Evolutionary conservation across 2,329 filamentous ascomycete genomes (phyloP), one percentile per base, ranked within the genome.

Genomic region (Trichoderma hamatum): DNA sequence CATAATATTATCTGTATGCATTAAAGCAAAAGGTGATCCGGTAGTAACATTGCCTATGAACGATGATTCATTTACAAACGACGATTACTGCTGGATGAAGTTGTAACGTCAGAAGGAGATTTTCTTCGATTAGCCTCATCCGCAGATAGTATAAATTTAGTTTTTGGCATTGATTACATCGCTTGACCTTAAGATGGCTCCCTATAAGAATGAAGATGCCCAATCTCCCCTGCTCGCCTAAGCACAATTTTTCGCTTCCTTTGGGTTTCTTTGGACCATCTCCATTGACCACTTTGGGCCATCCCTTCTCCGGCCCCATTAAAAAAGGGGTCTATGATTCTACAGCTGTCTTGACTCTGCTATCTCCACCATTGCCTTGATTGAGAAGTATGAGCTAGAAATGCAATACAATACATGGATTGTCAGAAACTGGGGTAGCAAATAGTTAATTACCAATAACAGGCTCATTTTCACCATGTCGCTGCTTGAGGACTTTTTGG

Each of bases 251-350:
- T n/a, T n/a, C n/a, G n/a, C n/a, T n/a, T n/a, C n/a, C 51, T 63
- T 21, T 63, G 21, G 36, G 52, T 52, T n/a, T 58, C 36, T 36
- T n/a, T 63, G 54, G 49, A 7, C 28, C 64, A 1, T 62, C 49
- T 6, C 34, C 28, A 58, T 52, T 46, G 13, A n/a, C 59, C 5
- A 70, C 39, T 36, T 68, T 32, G 19, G 68, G 39, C 36, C 64
- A 63, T 16, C 68, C 64, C 49, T 70, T 58, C 28, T 43, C 24
- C 5, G 60, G 52, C 6, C 60, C 30, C n/a, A 52, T n/a, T 5
- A 69, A 3, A 51, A 63, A 69, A 3, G 16, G 59, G 3, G 11
- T 51, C 51, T 36, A 63, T n/a, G 49, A 62, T 11, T 52, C 67
- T 34, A 21, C 16, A 59, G 64, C 39, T 13, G 26, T 51, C 34